Evolutionary conservation across 345 rosid species (phyloP).

Genomic region (Eucalyptus pauciflora): DNA sequence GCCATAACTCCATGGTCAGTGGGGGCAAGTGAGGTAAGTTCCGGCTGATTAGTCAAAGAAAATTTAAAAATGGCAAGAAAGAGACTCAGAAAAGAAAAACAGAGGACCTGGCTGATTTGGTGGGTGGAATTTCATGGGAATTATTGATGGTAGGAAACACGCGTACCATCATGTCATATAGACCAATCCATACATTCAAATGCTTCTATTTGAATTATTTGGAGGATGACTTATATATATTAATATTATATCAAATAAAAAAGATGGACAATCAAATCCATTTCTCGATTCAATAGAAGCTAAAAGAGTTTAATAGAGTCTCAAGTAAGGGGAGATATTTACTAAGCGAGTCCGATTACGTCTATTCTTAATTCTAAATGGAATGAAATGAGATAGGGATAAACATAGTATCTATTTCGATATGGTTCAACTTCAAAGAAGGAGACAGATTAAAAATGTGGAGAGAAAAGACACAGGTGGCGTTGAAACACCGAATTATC

Average conservation of each 20-base stretch:
- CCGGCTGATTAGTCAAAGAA: neutral
- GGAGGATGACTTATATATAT: neutral
- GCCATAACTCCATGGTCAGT: neutral
- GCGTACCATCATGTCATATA: too few species aligned
- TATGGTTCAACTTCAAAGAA: neutral
- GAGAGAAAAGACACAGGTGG: neutral
- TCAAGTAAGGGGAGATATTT: too few species aligned
- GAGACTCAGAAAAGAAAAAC: neutral
- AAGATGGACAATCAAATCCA: too few species aligned
- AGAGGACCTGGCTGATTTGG: neutral
- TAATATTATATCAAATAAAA: too few species aligned
- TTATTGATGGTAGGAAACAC: neutral
- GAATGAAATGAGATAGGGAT: neutral
- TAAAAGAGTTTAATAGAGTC: too few species aligned
- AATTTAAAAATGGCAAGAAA: neutral
- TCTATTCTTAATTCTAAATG: too few species aligned
- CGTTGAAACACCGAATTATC: neutral
- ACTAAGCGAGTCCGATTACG: too few species aligned
- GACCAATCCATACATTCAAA: rapidly evolving
- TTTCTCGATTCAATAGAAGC: too few species aligned
- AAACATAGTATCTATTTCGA: too few species aligned
- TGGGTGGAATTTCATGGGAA: neutral
- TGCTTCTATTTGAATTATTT: too few species aligned
- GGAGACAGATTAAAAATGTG: neutral
- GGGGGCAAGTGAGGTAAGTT: neutral